These are phyloP conservation scores for Chlamydomonas asymmetrica DNA, from an alignment of 139 green algal genomes.

Conservation along the genomic window DNA sequence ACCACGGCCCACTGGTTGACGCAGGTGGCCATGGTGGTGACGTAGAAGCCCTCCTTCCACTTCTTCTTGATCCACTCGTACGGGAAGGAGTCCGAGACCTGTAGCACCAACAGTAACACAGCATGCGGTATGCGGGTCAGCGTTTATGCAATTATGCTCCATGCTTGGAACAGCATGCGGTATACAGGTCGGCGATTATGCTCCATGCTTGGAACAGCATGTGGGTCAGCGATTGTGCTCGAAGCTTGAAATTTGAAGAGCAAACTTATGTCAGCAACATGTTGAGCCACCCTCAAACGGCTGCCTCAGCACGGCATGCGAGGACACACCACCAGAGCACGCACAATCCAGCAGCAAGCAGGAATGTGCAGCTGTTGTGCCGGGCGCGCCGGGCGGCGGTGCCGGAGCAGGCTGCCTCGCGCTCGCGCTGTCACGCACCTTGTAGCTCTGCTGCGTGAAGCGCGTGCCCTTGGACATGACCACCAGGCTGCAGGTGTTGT, in stretches of 20 bases:
- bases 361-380: too few species aligned
- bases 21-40: conserved; percentile 93
- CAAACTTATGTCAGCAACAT: too few species aligned
- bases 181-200: neutral
- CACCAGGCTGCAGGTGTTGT: conserved; percentile 69
- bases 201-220: neutral
- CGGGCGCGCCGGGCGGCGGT: too few species aligned
- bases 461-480: conserved; percentile 92
- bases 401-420: too few species aligned
- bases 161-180: neutral
- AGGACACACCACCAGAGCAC: too few species aligned
- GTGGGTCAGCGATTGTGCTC: too few species aligned
- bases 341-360: neutral
- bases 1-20: conserved; percentile 92
- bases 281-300: too few species aligned
- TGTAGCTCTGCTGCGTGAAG: conserved; percentile 98
- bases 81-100: conserved; percentile 88
- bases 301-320: too few species aligned
- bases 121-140: too few species aligned
- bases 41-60: conserved; percentile 98
- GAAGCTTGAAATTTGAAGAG: too few species aligned
- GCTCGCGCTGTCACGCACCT: too few species aligned
- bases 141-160: neutral
- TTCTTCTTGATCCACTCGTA: conserved; percentile 99
- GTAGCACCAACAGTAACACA: too few species aligned